phyloP scores from a whole-genome alignment of 78 protist genomes.

The Dictyostelium intermedium region DNA sequence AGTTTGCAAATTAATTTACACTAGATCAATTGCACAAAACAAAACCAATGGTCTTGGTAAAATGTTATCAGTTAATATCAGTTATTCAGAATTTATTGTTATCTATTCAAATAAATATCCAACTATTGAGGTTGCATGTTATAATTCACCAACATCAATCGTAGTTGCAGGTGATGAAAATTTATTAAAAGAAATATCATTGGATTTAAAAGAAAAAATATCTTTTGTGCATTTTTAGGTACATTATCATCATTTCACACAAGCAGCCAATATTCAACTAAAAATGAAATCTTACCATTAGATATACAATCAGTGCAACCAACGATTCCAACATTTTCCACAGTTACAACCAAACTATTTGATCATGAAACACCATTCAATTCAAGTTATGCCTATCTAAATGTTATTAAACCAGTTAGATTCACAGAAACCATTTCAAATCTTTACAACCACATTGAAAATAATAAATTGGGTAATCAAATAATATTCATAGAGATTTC shows the following conservation, averaged over 20 bases:
- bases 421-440: constrained; percentile 3
- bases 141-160: constrained; percentile 29
- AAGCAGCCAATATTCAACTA: constrained; percentile 4
- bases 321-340: background rate
- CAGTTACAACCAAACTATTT: background rate
- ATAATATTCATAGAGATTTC: constrained; percentile 8
- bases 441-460: background rate
- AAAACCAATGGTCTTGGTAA: constrained; percentile 45
- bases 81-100: background rate
- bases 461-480: background rate
- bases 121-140: constrained; percentile 39
- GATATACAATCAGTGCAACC: background rate
- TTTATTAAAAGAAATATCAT: background rate
- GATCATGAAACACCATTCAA: background rate
- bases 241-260: constrained; percentile 54
- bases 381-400: background rate
- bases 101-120: background rate
- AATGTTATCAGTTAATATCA: constrained; percentile 17
- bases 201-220: background rate
- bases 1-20: constrained; percentile 9
- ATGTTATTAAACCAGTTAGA: constrained; percentile 5
- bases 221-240: background rate
- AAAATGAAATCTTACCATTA: background rate
- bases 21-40: constrained; percentile 6
- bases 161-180: constrained; percentile 35